Conservation (phyloP, 129 eudicot species). For the Saposhnikovia divaricata region DNA sequence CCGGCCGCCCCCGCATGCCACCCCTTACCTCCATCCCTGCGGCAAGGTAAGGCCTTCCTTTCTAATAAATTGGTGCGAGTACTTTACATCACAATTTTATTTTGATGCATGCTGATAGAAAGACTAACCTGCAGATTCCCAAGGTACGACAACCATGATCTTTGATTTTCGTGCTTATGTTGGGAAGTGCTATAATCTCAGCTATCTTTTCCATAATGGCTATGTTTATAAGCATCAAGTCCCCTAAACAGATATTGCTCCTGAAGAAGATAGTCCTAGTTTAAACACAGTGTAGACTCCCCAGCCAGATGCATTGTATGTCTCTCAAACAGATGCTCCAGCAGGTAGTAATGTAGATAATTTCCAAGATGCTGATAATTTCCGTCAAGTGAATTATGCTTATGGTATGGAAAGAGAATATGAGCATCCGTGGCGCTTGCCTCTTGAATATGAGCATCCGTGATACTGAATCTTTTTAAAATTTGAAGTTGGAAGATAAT, state of each 20-base stretch:
- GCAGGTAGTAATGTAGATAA: not conserved
- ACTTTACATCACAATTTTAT: not conserved
- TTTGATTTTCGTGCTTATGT: constrained; percentile 8
- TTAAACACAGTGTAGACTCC: not conserved
- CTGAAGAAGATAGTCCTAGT: not conserved
- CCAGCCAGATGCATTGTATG: not conserved
- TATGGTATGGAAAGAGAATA: not conserved
- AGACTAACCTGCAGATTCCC: constrained; percentile 3
- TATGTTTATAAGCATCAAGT: not conserved
- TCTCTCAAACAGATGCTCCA: not conserved
- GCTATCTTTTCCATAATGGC: constrained; percentile 11
- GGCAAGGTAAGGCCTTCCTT: constrained; percentile 26
- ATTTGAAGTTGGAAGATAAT: too few relatives aligned
- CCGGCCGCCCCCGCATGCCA: too few relatives aligned
- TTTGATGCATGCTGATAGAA: not conserved
- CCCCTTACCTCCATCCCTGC: too few relatives aligned
- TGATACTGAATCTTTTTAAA: too few relatives aligned
- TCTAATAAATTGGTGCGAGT: not conserved
- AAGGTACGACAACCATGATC: not conserved
- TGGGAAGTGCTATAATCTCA: constrained; percentile 13
- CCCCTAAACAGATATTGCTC: not conserved
- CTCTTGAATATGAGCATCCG: too few relatives aligned
- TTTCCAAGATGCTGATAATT: not conserved
- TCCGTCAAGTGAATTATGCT: not conserved
- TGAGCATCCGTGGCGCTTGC: too few relatives aligned